Evolutionary conservation across 805 yeast genomes (phyloP), one percentile per base, ranked within the genome.

Genomic region (Metschnikowia kofuensis): DNA sequence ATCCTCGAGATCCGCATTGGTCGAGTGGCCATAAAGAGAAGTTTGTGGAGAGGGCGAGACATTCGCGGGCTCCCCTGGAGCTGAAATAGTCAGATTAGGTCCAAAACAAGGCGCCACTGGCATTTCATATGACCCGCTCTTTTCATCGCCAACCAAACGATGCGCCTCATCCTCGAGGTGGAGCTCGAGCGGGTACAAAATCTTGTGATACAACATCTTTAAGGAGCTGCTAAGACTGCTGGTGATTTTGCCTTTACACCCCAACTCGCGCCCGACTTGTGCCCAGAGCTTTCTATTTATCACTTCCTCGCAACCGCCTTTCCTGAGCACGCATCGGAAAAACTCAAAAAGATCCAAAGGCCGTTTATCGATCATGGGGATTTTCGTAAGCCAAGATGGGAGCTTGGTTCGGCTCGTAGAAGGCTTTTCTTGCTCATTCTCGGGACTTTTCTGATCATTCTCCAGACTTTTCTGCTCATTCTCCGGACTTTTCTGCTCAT

Each of bases 221-320:
- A 87, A 67, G 1, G 89, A 78, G 13, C 89, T 78, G 12, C 89
- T 82, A 40, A 86, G 64, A 11, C 89, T 83, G 31, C 87, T 83
- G 79, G 84, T 83, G 44, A 83, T 82, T 55, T 82, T 77, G 2
- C 89, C 89, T 31, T 81, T 77, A 61, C 83, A 86, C 0, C 96
- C 95, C 43, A 89, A 67, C 57, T 87, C 96, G 47, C 90, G 73
- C 12, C 92, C 92, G 9, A 89, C 78, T 59, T 86, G 89, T 1
- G 89, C 89, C 96, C 96, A 89, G 40, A 80, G 70, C 58, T 86
- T 85, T 48, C 77, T 77, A 47, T 75, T 65, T 40, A 85, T 78
- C n/a, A 88, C 90, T 10, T 66, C 72, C 10, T 74, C 72, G 60
- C 74, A 83, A 0, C 95, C 95, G 15, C 94, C 94, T 51, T 85